Conservation (phyloP, 768 basidiomycete species). For the Boletus bicolor region DNA sequence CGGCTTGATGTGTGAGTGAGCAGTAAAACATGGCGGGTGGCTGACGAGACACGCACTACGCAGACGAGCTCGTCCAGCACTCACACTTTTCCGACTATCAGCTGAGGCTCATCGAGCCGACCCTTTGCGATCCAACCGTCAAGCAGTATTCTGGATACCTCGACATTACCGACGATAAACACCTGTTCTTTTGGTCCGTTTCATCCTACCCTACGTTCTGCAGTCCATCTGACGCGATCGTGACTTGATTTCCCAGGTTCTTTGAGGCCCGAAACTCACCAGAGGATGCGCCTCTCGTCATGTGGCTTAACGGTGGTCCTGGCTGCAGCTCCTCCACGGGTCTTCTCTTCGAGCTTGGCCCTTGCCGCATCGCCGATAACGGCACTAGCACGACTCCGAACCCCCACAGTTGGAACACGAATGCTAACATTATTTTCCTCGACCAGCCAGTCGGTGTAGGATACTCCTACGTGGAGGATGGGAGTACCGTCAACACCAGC, state of each 20-base stretch:
- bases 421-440: slow-evolving; percentile 59
- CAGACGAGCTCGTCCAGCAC: slow-evolving; percentile 63
- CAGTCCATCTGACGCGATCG: not conserved
- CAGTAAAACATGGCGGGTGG: not conserved
- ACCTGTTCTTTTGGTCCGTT: slow-evolving; percentile 83
- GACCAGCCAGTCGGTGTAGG: slow-evolving; percentile 87
- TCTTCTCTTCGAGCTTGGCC: slow-evolving; percentile 89
- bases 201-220: not conserved
- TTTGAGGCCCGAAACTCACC: slow-evolving; percentile 82
- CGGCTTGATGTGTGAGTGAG: slow-evolving; percentile 64
- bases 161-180: slow-evolving; percentile 74
- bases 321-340: slow-evolving; percentile 77
- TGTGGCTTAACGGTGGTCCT: slow-evolving; percentile 89
- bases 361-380: slow-evolving; percentile 69
- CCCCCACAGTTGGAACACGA: slow-evolving; percentile 79
- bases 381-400: slow-evolving; percentile 73
- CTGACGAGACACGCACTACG: slow-evolving; percentile 1
- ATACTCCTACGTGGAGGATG: slow-evolving; percentile 79
- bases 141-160: slow-evolving; percentile 78
- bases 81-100: slow-evolving; percentile 49
- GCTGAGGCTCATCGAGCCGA: slow-evolving; percentile 63
- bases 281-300: slow-evolving; percentile 71
- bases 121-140: slow-evolving; percentile 76
- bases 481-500: slow-evolving; percentile 70
- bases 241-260: slow-evolving; percentile 53